Evolutionary conservation across 257 asterid species (phyloP), one percentile per base, ranked within the genome.

Genomic region (Solanum stenotomum): DNA sequence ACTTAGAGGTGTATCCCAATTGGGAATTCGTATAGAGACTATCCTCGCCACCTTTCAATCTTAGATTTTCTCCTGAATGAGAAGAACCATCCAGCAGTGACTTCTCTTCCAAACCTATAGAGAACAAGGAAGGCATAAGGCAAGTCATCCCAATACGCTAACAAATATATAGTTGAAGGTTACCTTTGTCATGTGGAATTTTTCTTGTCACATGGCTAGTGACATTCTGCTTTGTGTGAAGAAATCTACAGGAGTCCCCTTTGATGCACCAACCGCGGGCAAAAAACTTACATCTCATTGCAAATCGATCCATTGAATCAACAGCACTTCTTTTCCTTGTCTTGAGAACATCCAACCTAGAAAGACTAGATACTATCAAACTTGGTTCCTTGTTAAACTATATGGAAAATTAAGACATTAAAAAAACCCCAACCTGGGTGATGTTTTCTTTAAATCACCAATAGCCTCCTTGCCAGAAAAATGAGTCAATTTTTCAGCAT

Each of bases 231-330:
- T 82, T 94, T 81, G 89, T 70, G 88, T 97, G 99, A 90, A 96
- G 95, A 90, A 96, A 97, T 87, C 94, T 94, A 92, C 98, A 97
- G 8, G 98, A 90, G 34, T 83, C 93, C 84, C 98, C 98, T 92
- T 90, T 94, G 88, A 95, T 93, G 91, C 99, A 97, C 98, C 99
- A 96, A 49, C 99, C 99, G 90, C 92, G 92, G 83, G 95, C 91
- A 87, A 94, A 93, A 90, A 92, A 97, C 35, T 93, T 94, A 84
- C 99, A 97, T 61, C 89, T 87, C 86, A 91, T 91, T 90, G 91
- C 95, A 44, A 87, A 87, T 44, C 79, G 93, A 52, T 90, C 90
- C 56, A 83, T 91, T 89, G 83, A 78, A 85, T 91, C 92, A 42
- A 87, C 84, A 86, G 75, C 91, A 89, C 94, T 93, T 90, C 94